A percentile compares a stretch with the other conserved stretches of the same genome.
Conservation (phyloP, 1,139 yeast species). For the Casaregolazyma lundiana region DNA sequence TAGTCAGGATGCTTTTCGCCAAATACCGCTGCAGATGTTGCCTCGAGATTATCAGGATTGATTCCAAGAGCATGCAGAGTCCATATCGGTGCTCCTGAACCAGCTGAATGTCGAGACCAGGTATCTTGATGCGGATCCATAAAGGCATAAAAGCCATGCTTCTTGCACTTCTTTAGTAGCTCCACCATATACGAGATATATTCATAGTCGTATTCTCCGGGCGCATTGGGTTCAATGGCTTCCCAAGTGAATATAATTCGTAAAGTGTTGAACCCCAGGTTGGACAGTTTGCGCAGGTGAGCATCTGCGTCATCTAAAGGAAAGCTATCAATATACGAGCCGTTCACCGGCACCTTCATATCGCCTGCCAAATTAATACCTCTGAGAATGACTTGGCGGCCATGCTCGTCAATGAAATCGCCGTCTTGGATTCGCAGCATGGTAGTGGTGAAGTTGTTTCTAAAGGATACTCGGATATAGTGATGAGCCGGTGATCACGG, state of each 20-base stretch:
- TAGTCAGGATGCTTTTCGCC: conserved; percentile 50
- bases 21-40: conserved; percentile 69
- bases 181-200: conserved; percentile 66
- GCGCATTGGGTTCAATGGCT: conserved; percentile 82
- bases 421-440: conserved; percentile 19
- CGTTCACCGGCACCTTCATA: conserved; percentile 62
- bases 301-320: conserved; percentile 64
- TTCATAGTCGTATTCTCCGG: conserved; percentile 77
- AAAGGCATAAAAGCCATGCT: conserved; percentile 62
- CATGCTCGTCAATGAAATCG: conserved; percentile 61
- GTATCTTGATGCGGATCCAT: conserved; percentile 90
- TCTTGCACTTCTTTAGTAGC: conserved; percentile 43
- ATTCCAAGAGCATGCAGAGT: conserved; percentile 82
- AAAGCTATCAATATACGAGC: conserved; percentile 72
- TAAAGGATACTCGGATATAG: not conserved
- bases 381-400: conserved; percentile 58
- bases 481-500: not conserved
- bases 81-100: conserved; percentile 94
- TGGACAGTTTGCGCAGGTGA: conserved; percentile 63
- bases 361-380: conserved; percentile 84
- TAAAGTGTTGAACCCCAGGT: conserved; percentile 75
- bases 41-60: conserved; percentile 58
- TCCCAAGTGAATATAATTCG: conserved; percentile 85
- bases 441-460: not conserved
- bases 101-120: conserved; percentile 84